Conservation (phyloP, 2,329 filamentous ascomycete genomes). For the Xylaria arbuscula region DNA sequence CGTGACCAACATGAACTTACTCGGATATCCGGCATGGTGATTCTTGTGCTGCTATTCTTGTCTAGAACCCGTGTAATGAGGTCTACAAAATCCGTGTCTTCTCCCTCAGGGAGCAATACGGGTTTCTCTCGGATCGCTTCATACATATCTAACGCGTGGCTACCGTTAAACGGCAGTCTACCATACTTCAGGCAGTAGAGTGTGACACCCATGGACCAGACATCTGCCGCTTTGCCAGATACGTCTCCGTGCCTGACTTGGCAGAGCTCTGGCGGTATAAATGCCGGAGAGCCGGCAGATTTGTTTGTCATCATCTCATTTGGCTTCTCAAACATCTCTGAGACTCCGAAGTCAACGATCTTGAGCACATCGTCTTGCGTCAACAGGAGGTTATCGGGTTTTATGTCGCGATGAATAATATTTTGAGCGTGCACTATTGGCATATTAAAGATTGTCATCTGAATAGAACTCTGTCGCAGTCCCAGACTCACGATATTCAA, state of each 20-base stretch:
- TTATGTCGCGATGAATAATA: slow-evolving; percentile 96
- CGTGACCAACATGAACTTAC: slow-evolving; percentile 61
- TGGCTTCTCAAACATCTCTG: slow-evolving; percentile 93
- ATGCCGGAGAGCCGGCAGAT: slow-evolving; percentile 93
- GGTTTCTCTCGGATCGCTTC: slow-evolving; percentile 83
- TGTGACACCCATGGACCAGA: slow-evolving; percentile 98
- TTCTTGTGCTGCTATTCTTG: slow-evolving; percentile 85
- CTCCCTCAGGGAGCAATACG: slow-evolving; percentile 69
- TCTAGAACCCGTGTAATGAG: slow-evolving; percentile 80
- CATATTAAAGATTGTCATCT: slow-evolving; percentile 36
- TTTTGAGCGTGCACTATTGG: slow-evolving; percentile 86
- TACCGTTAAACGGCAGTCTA: slow-evolving; percentile 83
- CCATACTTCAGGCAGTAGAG: slow-evolving; percentile 94
- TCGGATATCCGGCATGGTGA: slow-evolving; percentile 83
- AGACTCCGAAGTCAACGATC: slow-evolving; percentile 98
- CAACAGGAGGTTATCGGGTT: slow-evolving; percentile 93
- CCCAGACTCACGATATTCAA: slow-evolving; percentile 81
- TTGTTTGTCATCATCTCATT: slow-evolving; percentile 91
- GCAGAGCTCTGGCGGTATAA: slow-evolving; percentile 92
- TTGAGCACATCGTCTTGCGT: slow-evolving; percentile 94
- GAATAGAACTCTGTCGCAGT: background rate
- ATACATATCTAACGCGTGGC: slow-evolving; percentile 85
- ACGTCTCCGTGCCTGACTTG: slow-evolving; percentile 86
- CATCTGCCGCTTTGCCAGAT: slow-evolving; percentile 88
- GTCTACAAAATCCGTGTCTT: slow-evolving; percentile 76